A percentile compares a stretch with the other conserved stretches of the same genome.
Conservation (phyloP, 345 rosid species). For the Sisymbrium irio region DNA sequence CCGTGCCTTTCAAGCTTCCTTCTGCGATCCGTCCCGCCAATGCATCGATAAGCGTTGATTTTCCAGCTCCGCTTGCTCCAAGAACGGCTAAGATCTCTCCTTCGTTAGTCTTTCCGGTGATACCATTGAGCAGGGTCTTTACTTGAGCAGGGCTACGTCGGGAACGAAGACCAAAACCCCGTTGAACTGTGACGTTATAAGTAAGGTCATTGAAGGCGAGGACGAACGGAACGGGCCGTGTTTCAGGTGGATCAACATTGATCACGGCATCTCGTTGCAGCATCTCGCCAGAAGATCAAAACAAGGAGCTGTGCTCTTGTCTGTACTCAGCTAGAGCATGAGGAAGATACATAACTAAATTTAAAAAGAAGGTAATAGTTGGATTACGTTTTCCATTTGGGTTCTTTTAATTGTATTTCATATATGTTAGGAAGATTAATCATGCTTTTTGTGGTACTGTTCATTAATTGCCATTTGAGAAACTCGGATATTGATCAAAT, state of each 20-base stretch:
- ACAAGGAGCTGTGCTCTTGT: constrained; percentile 6
- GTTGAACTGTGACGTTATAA: constrained; percentile 19
- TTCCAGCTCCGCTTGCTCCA: constrained; percentile 91
- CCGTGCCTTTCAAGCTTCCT: constrained; percentile 78
- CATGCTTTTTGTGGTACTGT: not conserved
- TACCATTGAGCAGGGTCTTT: constrained; percentile 42
- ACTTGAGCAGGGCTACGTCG: constrained; percentile 17
- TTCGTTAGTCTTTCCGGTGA: constrained; percentile 68
- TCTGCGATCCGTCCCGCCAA: constrained; percentile 69
- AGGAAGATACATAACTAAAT: not conserved
- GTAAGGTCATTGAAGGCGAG: constrained; percentile 30
- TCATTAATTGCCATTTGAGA: not conserved
- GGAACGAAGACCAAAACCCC: constrained; percentile 30
- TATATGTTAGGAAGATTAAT: not conserved
- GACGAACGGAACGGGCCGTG: constrained; percentile 8
- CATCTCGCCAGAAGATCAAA: constrained; percentile 17
- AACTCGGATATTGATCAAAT: not conserved
- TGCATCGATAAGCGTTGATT: constrained; percentile 88
- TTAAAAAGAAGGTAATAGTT: not conserved
- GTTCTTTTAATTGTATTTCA: not conserved
- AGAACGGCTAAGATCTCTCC: constrained; percentile 78
- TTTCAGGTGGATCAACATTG: constrained; percentile 8
- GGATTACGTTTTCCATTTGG: not conserved
- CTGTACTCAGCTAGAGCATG: constrained; percentile 2
- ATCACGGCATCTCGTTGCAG: not conserved